Percentiles rank a stretch among this genome's conserved stretches.
Evolutionary conservation across 1,284 basidiomycete species (phyloP).

Genomic region (Austroboletus rostrupii): DNA sequence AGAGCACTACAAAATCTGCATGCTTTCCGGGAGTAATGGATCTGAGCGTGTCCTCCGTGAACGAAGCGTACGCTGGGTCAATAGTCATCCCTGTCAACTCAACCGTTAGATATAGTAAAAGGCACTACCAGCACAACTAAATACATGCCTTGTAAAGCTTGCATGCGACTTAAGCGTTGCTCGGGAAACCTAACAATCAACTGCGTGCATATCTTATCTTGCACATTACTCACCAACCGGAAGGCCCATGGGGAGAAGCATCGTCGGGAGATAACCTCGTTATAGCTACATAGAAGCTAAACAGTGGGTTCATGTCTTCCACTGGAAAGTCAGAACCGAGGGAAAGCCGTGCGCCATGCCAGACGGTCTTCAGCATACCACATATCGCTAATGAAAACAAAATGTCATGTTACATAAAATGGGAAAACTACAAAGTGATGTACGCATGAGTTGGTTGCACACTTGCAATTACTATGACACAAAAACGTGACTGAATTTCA

Average conservation of each 20-base stretch:
- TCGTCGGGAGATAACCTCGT: slow-evolving; percentile 72
- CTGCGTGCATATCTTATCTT: neutral
- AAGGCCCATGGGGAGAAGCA: slow-evolving; percentile 75
- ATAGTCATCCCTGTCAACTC: slow-evolving; percentile 57
- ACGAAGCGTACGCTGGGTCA: slow-evolving; percentile 83
- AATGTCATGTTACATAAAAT: neutral
- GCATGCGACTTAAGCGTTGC: slow-evolving; percentile 69
- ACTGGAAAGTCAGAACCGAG: slow-evolving; percentile 91
- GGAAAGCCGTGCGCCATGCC: slow-evolving; percentile 60
- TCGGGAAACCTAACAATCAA: slow-evolving; percentile 66
- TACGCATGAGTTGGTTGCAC: slow-evolving; percentile 89
- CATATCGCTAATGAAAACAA: slow-evolving; percentile 69
- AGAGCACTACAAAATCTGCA: slow-evolving; percentile 81
- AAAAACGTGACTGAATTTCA: neutral
- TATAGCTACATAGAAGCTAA: slow-evolving; percentile 83
- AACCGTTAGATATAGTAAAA: slow-evolving; percentile 3
- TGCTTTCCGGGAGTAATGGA: slow-evolving; percentile 74
- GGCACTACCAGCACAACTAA: slow-evolving; percentile 30
- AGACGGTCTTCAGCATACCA: slow-evolving; percentile 82
- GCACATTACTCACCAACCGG: slow-evolving; percentile 63
- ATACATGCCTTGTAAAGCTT: slow-evolving; percentile 62
- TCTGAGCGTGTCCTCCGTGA: slow-evolving; percentile 69
- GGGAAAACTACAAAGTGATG: slow-evolving; percentile 27
- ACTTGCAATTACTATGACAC: slow-evolving; percentile 59
- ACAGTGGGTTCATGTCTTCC: slow-evolving; percentile 72